Evolutionary conservation across 495 filamentous ascomycete genomes (phyloP).

Genomic region (Astrocystis sublimbata): DNA sequence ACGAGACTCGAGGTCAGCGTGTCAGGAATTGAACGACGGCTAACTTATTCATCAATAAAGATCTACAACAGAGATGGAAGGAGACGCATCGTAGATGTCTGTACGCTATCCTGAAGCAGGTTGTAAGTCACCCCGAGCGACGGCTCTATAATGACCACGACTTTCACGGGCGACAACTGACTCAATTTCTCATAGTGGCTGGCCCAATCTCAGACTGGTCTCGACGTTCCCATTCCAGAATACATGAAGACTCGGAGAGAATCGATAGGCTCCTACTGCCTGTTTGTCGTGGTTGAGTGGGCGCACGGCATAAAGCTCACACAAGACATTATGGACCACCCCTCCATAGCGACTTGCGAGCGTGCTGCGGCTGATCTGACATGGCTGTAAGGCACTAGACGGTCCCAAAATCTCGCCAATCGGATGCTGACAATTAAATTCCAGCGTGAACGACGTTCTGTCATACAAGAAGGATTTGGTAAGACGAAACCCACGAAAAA

Average conservation of each 20-base stretch:
- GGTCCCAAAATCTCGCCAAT: background rate
- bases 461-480: conserved; percentile 9
- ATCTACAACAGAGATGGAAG: conserved; percentile 8
- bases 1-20: background rate
- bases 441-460: conserved; percentile 1
- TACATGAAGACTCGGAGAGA: background rate
- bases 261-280: background rate
- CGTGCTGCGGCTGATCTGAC: conserved; percentile 4
- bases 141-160: too few species aligned
- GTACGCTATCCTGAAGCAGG: conserved; percentile 2
- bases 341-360: background rate
- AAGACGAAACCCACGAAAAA: background rate
- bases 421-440: background rate
- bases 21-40: background rate
- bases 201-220: background rate
- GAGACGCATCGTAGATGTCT: background rate
- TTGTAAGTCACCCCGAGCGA: too few species aligned
- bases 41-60: background rate
- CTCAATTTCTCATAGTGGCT: too few species aligned
- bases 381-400: background rate
- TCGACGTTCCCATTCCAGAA: background rate
- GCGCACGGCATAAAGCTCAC: conserved; percentile 9
- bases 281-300: conserved; percentile 4
- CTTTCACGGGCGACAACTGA: too few species aligned
- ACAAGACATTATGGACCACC: background rate